A percentile compares a stretch with the other conserved stretches of the same genome.
These are phyloP conservation scores for Lathyrus oleraceus DNA, from an alignment of 306 rosid species.

Conservation along the genomic window DNA sequence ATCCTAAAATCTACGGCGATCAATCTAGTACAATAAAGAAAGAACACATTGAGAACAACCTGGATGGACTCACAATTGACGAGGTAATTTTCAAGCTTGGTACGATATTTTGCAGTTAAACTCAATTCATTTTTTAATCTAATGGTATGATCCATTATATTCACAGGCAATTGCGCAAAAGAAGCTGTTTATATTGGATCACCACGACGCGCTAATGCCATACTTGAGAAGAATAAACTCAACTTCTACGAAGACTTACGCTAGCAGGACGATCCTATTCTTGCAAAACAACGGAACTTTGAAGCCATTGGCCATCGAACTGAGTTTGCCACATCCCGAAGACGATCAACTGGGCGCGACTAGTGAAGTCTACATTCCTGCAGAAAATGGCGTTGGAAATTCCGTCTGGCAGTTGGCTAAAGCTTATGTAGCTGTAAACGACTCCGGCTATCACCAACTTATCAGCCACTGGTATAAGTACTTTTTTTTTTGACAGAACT, in stretches of 20 bases:
- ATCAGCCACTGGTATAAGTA: constrained; percentile 66
- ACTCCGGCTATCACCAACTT: constrained; percentile 77
- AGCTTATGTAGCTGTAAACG: constrained; percentile 71
- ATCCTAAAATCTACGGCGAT: constrained; percentile 54
- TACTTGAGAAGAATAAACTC: constrained; percentile 62
- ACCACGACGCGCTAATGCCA: constrained; percentile 76
- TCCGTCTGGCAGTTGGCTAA: constrained; percentile 80
- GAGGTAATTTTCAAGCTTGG: constrained; percentile 47
- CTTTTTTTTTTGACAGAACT: not conserved
- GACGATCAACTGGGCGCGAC: constrained; percentile 59
- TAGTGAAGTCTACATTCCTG: constrained; percentile 61
- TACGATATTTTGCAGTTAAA: not conserved
- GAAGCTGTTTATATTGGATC: constrained; percentile 66
- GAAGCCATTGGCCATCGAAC: constrained; percentile 74
- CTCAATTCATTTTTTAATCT: not conserved
- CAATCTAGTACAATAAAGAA: constrained; percentile 62
- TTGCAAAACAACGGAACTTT: constrained; percentile 68
- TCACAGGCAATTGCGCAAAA: constrained; percentile 59
- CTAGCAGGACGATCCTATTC: constrained; percentile 70
- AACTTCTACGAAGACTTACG: constrained; percentile 62
- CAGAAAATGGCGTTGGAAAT: constrained; percentile 51
- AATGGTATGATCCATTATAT: not conserved
- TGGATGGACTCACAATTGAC: constrained; percentile 60
- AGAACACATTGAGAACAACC: constrained; percentile 49
- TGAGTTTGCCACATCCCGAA: constrained; percentile 67